Evolutionary conservation across 345 rosid species (phyloP).

Genomic region (Rhodamnia argentea): DNA sequence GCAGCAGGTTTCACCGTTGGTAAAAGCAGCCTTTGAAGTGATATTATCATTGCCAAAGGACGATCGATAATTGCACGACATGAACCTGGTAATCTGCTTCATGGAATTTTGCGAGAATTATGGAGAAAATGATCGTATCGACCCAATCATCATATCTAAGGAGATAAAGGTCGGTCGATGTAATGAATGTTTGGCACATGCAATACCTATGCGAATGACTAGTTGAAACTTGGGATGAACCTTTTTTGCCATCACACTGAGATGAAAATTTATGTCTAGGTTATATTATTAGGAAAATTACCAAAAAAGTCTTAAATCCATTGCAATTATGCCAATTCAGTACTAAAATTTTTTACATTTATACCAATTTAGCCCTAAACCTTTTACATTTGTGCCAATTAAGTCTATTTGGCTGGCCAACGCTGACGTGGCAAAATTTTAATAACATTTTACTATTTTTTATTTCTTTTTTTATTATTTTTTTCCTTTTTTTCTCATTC

Average conservation of each 20-base stretch:
- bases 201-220: neutral
- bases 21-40: neutral
- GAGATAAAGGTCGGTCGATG: neutral
- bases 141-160: neutral
- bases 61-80: neutral
- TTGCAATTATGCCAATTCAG: too few relatives aligned
- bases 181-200: neutral
- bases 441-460: too few relatives aligned
- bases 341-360: too few relatives aligned
- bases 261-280: neutral
- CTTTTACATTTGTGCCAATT: too few relatives aligned
- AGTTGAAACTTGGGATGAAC: neutral
- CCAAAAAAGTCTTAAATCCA: too few relatives aligned
- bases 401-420: too few relatives aligned
- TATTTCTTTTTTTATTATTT: too few relatives aligned
- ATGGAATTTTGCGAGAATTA: conserved; percentile 5
- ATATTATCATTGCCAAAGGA: neutral
- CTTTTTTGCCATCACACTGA: neutral
- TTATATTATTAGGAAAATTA: too few relatives aligned
- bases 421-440: too few relatives aligned
- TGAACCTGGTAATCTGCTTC: conserved; percentile 1
- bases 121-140: neutral
- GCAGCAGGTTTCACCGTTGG: neutral
- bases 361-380: too few relatives aligned
- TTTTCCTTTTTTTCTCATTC: too few relatives aligned